These are phyloP conservation scores for Botryosphaeria dothidea DNA, from an alignment of 2,329 filamentous ascomycete species.

Conservation along the genomic window DNA sequence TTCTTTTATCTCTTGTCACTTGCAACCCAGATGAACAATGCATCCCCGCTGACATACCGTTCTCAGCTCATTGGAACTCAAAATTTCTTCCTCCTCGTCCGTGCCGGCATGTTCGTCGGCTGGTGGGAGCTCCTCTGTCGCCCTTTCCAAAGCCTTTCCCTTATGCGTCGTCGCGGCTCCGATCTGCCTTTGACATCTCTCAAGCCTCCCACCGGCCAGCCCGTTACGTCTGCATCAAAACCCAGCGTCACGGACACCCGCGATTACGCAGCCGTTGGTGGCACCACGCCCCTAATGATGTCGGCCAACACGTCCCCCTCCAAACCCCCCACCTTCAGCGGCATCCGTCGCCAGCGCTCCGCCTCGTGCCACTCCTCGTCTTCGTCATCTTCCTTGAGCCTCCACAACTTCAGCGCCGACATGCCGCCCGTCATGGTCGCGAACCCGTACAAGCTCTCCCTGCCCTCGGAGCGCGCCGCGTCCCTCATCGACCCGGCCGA, in stretches of 20 bases:
- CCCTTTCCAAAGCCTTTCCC: constrained; percentile 16
- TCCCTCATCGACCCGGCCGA: neutral
- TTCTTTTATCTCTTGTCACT: neutral
- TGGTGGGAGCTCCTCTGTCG: constrained; percentile 27
- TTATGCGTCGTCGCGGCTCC: constrained; percentile 10
- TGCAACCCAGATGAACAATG: too few species aligned
- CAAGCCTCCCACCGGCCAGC: constrained; percentile 18
- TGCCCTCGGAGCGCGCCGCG: constrained; percentile 8
- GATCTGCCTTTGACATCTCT: constrained; percentile 19
- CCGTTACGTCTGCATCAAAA: neutral
- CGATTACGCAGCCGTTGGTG: neutral
- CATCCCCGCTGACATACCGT: neutral
- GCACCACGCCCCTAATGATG: neutral
- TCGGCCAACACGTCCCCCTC: neutral
- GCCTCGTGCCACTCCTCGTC: neutral
- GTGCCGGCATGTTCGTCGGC: constrained; percentile 28
- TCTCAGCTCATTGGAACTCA: constrained; percentile 39
- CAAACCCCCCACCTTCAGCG: neutral
- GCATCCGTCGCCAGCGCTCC: neutral
- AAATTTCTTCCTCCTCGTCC: constrained; percentile 35
- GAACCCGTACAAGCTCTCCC: constrained; percentile 13
- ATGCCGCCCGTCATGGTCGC: neutral
- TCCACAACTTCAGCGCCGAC: neutral
- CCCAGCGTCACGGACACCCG: neutral
- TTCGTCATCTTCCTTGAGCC: neutral